phyloP scores from a whole-genome alignment of 2,329 filamentous ascomycete species.

The Tothia fuscella region DNA sequence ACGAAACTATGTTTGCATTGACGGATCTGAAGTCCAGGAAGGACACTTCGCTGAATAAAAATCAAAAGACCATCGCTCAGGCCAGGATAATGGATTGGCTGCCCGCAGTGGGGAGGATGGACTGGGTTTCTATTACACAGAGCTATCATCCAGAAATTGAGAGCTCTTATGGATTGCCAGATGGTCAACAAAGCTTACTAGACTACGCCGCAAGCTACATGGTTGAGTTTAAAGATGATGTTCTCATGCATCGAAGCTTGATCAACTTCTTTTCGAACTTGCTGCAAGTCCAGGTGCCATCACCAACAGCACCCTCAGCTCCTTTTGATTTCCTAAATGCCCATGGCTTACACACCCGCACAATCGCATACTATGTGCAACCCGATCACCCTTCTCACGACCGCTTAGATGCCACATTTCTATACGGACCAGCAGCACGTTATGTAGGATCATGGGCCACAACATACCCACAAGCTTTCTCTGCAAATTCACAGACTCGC shows the following conservation, averaged over 20 bases:
- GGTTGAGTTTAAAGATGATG: slow-evolving; percentile 43
- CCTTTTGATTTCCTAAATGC: slow-evolving; percentile 40
- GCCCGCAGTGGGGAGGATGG: slow-evolving; percentile 38
- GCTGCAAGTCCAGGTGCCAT: slow-evolving; percentile 2
- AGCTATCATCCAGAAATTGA: slow-evolving; percentile 44
- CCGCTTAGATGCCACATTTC: slow-evolving; percentile 39
- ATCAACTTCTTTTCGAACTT: slow-evolving; percentile 39
- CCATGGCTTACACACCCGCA: slow-evolving; percentile 37
- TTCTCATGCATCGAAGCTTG: slow-evolving; percentile 48
- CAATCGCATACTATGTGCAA: slow-evolving; percentile 41
- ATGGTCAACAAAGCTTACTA: slow-evolving; percentile 34
- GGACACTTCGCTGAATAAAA: slow-evolving; percentile 31
- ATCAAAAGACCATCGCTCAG: slow-evolving; percentile 47
- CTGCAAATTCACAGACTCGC: slow-evolving; percentile 27
- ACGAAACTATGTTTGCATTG: slow-evolving; percentile 42
- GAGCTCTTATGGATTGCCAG: slow-evolving; percentile 20
- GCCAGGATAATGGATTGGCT: slow-evolving; percentile 48
- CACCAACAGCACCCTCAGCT: neutral
- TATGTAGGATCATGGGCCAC: slow-evolving; percentile 47
- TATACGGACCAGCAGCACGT: slow-evolving; percentile 42
- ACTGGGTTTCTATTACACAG: slow-evolving; percentile 41
- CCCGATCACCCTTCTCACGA: slow-evolving; percentile 33
- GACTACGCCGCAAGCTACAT: slow-evolving; percentile 44
- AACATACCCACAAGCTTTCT: slow-evolving; percentile 42
- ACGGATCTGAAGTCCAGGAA: slow-evolving; percentile 35